Evolutionary conservation across 2,329 filamentous ascomycete species (phyloP).

Genomic region (Sclerotinia subarctica): DNA sequence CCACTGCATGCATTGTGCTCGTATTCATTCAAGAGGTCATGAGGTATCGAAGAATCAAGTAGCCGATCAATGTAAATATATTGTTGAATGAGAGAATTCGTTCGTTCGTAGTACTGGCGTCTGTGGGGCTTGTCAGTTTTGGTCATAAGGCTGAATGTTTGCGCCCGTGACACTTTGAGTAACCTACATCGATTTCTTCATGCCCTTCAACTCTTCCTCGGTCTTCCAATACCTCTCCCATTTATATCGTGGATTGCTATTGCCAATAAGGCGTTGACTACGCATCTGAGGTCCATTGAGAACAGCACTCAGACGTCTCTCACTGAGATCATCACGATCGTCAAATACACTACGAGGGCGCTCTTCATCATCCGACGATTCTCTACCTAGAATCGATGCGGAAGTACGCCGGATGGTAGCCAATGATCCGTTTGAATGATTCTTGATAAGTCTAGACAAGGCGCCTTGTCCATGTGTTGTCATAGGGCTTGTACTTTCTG

Average conservation of each 20-base stretch:
- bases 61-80: conserved; percentile 92
- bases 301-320: conserved; percentile 57
- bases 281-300: conserved; percentile 70
- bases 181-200: conserved; percentile 67
- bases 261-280: conserved; percentile 83
- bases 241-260: conserved; percentile 74
- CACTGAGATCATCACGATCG: conserved; percentile 43
- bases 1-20: conserved; percentile 46
- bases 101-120: conserved; percentile 82
- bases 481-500: conserved; percentile 36
- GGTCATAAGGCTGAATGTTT: conserved; percentile 18
- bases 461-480: conserved; percentile 36
- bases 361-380: conserved; percentile 33
- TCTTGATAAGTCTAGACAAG: conserved; percentile 35
- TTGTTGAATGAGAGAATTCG: conserved; percentile 83
- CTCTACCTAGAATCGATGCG: conserved; percentile 25
- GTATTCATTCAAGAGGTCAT: conserved; percentile 89
- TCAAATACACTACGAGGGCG: conserved; percentile 25
- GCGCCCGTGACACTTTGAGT: conserved; percentile 12
- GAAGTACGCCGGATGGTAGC: conserved; percentile 27
- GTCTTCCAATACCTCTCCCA: conserved; percentile 88
- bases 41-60: conserved; percentile 87
- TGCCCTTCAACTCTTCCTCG: conserved; percentile 66
- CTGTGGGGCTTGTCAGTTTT: conserved; percentile 41
- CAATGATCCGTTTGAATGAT: conserved; percentile 34